Conservation (phyloP, 2,329 filamentous ascomycete genomes). For the Diaporthe sp. region DNA sequence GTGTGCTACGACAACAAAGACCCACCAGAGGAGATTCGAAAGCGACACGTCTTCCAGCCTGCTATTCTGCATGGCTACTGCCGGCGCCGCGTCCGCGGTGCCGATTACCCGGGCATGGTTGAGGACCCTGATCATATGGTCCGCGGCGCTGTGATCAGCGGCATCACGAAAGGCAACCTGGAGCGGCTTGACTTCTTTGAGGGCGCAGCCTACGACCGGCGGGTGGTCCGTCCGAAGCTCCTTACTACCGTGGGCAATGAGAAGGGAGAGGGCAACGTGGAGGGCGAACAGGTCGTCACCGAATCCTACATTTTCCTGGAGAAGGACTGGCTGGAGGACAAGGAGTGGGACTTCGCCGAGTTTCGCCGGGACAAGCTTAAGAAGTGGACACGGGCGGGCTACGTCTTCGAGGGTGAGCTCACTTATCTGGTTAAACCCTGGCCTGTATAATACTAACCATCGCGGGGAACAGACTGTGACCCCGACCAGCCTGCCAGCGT, state of each 20-base stretch:
- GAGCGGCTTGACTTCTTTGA: conserved; percentile 85
- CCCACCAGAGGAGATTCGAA: conserved; percentile 61
- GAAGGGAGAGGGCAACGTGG: conserved; percentile 56
- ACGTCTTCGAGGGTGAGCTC: conserved; percentile 58
- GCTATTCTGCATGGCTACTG: conserved; percentile 82
- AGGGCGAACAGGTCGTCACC: conserved; percentile 64
- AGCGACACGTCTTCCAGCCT: conserved; percentile 75
- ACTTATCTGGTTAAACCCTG: not conserved
- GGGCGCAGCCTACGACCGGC: conserved; percentile 77
- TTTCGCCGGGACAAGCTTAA: conserved; percentile 82
- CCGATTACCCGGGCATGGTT: conserved; percentile 87
- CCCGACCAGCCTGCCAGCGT: conserved; percentile 43
- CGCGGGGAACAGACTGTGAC: conserved; percentile 41
- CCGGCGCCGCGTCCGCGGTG: conserved; percentile 75
- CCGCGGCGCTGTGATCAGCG: conserved; percentile 81
- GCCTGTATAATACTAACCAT: conserved; percentile 15
- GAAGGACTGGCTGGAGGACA: conserved; percentile 69
- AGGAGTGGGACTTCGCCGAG: conserved; percentile 90
- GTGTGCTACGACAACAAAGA: conserved; percentile 78
- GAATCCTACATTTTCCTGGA: conserved; percentile 76
- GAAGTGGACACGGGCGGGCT: conserved; percentile 66
- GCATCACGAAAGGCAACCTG: conserved; percentile 83
- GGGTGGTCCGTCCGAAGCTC: conserved; percentile 67
- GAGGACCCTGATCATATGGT: conserved; percentile 70
- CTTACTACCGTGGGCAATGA: conserved; percentile 54